Conservation (phyloP, 2,329 filamentous ascomycete genomes). For the Huntiella bhutanensis region DNA sequence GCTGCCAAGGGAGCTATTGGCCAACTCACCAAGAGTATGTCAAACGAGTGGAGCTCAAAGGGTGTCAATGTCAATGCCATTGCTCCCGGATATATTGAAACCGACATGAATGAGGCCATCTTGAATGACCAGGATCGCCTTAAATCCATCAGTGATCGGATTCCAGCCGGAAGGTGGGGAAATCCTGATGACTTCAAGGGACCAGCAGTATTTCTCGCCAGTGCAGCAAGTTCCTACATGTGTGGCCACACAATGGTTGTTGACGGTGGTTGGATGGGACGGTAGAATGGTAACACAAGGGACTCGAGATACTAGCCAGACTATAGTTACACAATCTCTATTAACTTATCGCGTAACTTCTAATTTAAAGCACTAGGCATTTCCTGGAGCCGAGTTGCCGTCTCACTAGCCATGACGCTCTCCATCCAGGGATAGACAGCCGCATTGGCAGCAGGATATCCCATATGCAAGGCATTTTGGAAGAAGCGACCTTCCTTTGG, state of each 20-base stretch:
- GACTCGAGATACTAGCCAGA: neutral
- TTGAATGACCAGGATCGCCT: conserved; percentile 52
- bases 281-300: conserved; percentile 27
- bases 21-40: conserved; percentile 67
- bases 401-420: conserved; percentile 24
- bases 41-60: conserved; percentile 68
- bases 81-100: conserved; percentile 76
- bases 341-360: neutral
- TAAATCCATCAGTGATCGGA: conserved; percentile 56
- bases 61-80: conserved; percentile 77
- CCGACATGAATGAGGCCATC: conserved; percentile 83
- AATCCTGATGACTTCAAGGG: conserved; percentile 77
- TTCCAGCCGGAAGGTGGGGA: conserved; percentile 73
- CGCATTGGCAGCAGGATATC: conserved; percentile 41
- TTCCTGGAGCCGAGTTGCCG: neutral
- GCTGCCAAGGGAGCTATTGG: conserved; percentile 71
- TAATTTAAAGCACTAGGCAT: neutral
- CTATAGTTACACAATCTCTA: neutral
- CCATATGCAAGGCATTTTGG: conserved; percentile 43
- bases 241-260: conserved; percentile 67
- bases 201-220: conserved; percentile 57
- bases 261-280: conserved; percentile 85
- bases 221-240: conserved; percentile 60
- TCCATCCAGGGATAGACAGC: conserved; percentile 45
- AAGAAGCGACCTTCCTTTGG: conserved; percentile 48